Conservation (phyloP, 2,329 filamentous ascomycete genomes). For the Epichloe glyceriae region DNA sequence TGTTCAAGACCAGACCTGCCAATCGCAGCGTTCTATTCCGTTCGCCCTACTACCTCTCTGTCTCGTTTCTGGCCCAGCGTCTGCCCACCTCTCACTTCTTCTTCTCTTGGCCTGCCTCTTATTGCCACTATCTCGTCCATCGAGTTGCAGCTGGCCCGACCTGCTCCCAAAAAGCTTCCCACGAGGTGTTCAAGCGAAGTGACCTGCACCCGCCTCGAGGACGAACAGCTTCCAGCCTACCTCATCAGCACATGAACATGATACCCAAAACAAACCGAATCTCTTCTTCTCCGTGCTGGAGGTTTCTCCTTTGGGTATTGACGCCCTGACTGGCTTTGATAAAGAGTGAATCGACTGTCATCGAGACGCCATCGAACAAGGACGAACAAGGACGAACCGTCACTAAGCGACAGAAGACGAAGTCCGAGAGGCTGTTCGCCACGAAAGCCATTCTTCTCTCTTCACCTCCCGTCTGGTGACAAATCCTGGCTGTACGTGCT, state of each 20-base stretch:
- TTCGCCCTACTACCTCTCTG: not conserved
- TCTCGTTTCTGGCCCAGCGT: not conserved
- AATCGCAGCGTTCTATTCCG: constrained; percentile 3
- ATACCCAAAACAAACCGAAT: constrained; percentile 23
- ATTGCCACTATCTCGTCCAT: not conserved
- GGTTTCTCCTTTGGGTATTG: constrained; percentile 25
- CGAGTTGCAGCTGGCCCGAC: not conserved
- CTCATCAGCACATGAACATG: constrained; percentile 22
- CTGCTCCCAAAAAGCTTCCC: not conserved
- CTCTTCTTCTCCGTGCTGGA: constrained; percentile 27
- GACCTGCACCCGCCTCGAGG: constrained; percentile 3
- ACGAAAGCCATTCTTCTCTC: not conserved
- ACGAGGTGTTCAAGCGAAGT: constrained; percentile 1
- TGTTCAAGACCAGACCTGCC: constrained; percentile 3
- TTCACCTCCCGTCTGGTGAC: not conserved
- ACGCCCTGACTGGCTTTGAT: constrained; percentile 22
- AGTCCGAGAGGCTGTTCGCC: not conserved
- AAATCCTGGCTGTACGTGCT: not conserved
- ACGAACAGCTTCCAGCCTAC: constrained; percentile 1
- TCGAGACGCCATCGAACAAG: not conserved
- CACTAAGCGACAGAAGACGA: not conserved
- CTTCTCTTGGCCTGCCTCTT: not conserved
- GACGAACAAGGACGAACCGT: not conserved
- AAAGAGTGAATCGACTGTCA: not conserved
- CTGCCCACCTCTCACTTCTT: not conserved